A percentile compares a stretch with the other conserved stretches of the same genome.
These are phyloP conservation scores for Croton setiger DNA, from an alignment of 441 rosid species.

Conservation along the genomic window DNA sequence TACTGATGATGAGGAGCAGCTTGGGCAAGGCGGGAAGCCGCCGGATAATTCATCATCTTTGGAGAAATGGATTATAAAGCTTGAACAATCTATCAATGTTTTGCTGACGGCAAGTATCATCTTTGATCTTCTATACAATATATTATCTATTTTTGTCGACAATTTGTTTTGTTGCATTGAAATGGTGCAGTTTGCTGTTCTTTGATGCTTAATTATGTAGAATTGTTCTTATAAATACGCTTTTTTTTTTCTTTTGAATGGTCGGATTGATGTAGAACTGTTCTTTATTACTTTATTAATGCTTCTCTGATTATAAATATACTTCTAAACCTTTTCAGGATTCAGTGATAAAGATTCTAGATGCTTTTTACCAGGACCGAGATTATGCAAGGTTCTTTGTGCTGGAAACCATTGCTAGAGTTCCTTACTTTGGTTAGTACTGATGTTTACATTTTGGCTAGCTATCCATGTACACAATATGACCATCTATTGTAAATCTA, in stretches of 20 bases:
- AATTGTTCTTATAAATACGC: neutral
- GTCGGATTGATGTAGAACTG: neutral
- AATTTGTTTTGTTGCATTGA: neutral
- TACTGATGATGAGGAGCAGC: slow-evolving; percentile 30
- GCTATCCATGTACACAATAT: neutral
- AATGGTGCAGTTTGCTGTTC: neutral
- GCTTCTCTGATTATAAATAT: slow-evolving; percentile 12
- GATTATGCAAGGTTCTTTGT: slow-evolving; percentile 88
- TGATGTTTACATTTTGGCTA: neutral
- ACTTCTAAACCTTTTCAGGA: slow-evolving; percentile 44
- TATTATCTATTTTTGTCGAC: neutral
- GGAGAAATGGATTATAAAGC: slow-evolving; percentile 59
- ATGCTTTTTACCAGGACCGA: slow-evolving; percentile 68
- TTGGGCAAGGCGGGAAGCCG: slow-evolving; percentile 24
- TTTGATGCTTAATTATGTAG: neutral
- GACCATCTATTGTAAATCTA: neutral
- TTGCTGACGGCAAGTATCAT: slow-evolving; percentile 59
- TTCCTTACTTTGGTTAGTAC: slow-evolving; percentile 84
- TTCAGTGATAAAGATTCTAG: slow-evolving; percentile 79
- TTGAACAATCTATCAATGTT: slow-evolving; percentile 71
- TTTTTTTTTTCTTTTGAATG: neutral
- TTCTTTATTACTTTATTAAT: neutral
- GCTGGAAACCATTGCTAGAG: slow-evolving; percentile 93
- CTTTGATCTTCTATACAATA: neutral
- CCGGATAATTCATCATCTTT: slow-evolving; percentile 31